A percentile compares a stretch with the other conserved stretches of the same genome.
Evolutionary conservation across 1,284 basidiomycete genomes (phyloP).

Genomic region (Heterobasidion parviporum): DNA sequence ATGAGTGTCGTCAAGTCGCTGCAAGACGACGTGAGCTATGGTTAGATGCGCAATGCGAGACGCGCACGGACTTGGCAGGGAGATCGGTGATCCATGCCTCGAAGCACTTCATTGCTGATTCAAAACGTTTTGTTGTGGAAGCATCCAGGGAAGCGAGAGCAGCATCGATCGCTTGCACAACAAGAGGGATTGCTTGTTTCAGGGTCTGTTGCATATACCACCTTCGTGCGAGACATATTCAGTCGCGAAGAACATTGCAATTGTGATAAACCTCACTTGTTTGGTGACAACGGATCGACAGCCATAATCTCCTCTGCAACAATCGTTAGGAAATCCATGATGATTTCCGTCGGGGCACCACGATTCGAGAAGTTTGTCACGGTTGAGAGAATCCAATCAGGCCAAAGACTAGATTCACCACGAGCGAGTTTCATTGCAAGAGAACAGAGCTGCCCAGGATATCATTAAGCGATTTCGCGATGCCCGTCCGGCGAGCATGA

Average conservation of each 20-base stretch:
- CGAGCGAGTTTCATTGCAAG: conserved; percentile 68
- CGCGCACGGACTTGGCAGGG: conserved; percentile 48
- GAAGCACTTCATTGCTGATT: conserved; percentile 69
- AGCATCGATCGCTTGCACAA: conserved; percentile 53
- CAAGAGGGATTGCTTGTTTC: conserved; percentile 56
- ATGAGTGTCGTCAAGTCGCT: conserved; percentile 60
- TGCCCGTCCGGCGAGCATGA: not conserved
- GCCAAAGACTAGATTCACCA: conserved; percentile 49
- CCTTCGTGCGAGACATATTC: conserved; percentile 24
- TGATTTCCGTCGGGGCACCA: conserved; percentile 44
- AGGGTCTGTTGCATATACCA: conserved; percentile 56
- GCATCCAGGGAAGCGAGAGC: conserved; percentile 33
- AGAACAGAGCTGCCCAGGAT: conserved; percentile 48
- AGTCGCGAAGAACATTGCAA: no score
- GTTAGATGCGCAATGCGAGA: not conserved
- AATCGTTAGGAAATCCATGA: conserved; percentile 79
- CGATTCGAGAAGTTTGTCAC: conserved; percentile 49
- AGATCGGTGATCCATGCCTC: conserved; percentile 75
- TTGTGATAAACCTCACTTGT: conserved; percentile 49
- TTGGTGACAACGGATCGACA: conserved; percentile 66
- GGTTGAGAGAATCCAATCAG: conserved; percentile 60
- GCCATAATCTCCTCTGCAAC: conserved; percentile 73
- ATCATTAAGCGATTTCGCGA: not conserved
- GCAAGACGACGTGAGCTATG: conserved; percentile 2
- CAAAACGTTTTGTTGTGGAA: conserved; percentile 32